Evolutionary conservation across 768 basidiomycete species (phyloP).

Genomic region (Lepiota venenata): DNA sequence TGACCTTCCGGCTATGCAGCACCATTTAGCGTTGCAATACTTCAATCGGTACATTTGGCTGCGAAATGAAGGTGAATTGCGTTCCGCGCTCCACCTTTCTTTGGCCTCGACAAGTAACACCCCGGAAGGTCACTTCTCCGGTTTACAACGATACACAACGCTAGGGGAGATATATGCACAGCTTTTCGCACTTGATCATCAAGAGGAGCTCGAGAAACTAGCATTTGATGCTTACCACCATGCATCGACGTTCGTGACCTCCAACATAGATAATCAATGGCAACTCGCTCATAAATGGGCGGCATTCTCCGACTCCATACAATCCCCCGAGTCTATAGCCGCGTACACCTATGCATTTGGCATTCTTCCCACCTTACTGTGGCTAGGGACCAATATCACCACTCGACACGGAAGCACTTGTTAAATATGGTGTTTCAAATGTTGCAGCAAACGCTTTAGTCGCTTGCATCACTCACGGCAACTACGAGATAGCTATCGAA

Average conservation of each 20-base stretch:
- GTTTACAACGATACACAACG: neutral
- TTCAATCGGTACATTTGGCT: conserved; percentile 3
- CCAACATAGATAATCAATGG: conserved; percentile 10
- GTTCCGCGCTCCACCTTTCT: neutral
- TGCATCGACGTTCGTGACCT: neutral
- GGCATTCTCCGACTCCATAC: conserved; percentile 5
- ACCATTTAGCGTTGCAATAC: neutral
- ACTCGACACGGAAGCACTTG: conserved; percentile 14
- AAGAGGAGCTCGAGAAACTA: neutral
- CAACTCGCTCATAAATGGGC: conserved; percentile 13
- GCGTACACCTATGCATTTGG: conserved; percentile 13
- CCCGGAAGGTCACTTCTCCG: neutral
- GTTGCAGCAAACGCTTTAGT: conserved; percentile 12
- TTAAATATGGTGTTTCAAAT: conserved; percentile 7
- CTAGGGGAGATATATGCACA: neutral
- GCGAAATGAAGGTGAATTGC: neutral
- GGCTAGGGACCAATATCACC: conserved; percentile 14
- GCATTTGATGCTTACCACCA: neutral
- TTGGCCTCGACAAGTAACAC: neutral
- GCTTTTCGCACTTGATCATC: neutral
- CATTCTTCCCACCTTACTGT: conserved; percentile 15
- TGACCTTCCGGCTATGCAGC: neutral
- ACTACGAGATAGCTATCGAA: conserved; percentile 14
- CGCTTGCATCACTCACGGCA: conserved; percentile 8
- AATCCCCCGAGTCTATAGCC: conserved; percentile 5